phyloP scores from a whole-genome alignment of 768 basidiomycete species.

The Lentinula aciculospora region DNA sequence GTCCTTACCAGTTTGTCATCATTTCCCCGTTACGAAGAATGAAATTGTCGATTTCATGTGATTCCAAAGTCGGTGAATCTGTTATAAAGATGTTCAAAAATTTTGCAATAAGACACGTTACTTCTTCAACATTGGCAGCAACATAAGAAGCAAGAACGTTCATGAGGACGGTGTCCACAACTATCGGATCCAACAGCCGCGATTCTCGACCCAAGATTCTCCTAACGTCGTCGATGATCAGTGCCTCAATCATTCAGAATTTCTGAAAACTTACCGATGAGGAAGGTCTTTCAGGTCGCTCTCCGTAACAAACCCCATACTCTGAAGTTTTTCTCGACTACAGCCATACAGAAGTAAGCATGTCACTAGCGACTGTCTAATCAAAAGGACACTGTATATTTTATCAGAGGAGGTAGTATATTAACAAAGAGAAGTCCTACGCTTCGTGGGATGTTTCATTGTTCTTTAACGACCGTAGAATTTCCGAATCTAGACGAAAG shows the following conservation, averaged over 20 bases:
- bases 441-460: slow-evolving; percentile 21
- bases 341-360: slow-evolving; percentile 68
- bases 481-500: slow-evolving; percentile 29
- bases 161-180: slow-evolving; percentile 54
- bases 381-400: slow-evolving; percentile 37
- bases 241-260: background rate
- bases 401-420: background rate
- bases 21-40: slow-evolving; percentile 55
- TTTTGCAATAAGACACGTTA: slow-evolving; percentile 49
- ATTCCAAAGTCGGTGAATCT: slow-evolving; percentile 54
- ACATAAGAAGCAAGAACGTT: slow-evolving; percentile 47
- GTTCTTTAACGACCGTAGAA: slow-evolving; percentile 31
- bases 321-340: slow-evolving; percentile 40
- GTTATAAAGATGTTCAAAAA: slow-evolving; percentile 59
- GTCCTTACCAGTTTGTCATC: slow-evolving; percentile 53
- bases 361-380: slow-evolving; percentile 54
- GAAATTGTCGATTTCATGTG: slow-evolving; percentile 71
- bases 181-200: slow-evolving; percentile 49
- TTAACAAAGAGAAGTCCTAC: slow-evolving; percentile 25
- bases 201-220: slow-evolving; percentile 40
- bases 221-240: slow-evolving; percentile 25
- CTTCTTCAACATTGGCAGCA: slow-evolving; percentile 38
- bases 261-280: slow-evolving; percentile 40
- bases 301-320: slow-evolving; percentile 40
- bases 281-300: slow-evolving; percentile 46